phyloP scores from a whole-genome alignment of 1,284 basidiomycete genomes.

The Mixia osmundae region DNA sequence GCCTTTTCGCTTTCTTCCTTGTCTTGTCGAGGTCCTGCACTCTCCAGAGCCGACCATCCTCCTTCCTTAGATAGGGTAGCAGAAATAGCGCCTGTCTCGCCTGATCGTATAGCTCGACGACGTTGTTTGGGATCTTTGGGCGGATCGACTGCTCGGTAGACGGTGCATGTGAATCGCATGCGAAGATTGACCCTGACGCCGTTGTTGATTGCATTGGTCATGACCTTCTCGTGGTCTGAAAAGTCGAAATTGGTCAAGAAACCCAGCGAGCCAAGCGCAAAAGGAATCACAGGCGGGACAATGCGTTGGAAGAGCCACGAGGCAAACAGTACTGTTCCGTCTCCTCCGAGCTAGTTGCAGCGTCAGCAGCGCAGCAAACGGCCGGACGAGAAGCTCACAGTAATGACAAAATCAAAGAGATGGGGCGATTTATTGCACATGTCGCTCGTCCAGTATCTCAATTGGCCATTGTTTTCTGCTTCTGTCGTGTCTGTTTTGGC shows the following conservation, averaged over 20 bases:
- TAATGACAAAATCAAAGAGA: slow-evolving; percentile 93
- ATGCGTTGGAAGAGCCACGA: slow-evolving; percentile 98
- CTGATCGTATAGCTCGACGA: slow-evolving; percentile 54
- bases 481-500: too few species aligned
- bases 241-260: slow-evolving; percentile 99
- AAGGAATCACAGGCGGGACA: slow-evolving; percentile 89
- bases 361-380: not conserved
- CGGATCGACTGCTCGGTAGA: slow-evolving; percentile 64
- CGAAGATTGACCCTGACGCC: slow-evolving; percentile 93
- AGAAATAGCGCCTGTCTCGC: slow-evolving; percentile 75
- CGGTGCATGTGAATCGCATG: slow-evolving; percentile 97
- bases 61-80: slow-evolving; percentile 68
- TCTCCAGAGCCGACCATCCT: slow-evolving; percentile 83
- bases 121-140: slow-evolving; percentile 27
- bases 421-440: slow-evolving; percentile 86
- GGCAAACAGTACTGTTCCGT: slow-evolving; percentile 94
- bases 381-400: slow-evolving; percentile 32
- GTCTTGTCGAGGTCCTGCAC: slow-evolving; percentile 18
- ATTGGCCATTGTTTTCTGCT: slow-evolving; percentile 49
- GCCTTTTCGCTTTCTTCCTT: slow-evolving; percentile 20
- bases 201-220: slow-evolving; percentile 71
- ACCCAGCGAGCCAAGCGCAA: slow-evolving; percentile 92
- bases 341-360: slow-evolving; percentile 55
- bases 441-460: slow-evolving; percentile 89
- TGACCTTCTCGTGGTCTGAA: slow-evolving; percentile 55